Base-by-base conservation (phyloP, 2,329 filamentous ascomycete genomes). In the Cytospora piceicola region DNA sequence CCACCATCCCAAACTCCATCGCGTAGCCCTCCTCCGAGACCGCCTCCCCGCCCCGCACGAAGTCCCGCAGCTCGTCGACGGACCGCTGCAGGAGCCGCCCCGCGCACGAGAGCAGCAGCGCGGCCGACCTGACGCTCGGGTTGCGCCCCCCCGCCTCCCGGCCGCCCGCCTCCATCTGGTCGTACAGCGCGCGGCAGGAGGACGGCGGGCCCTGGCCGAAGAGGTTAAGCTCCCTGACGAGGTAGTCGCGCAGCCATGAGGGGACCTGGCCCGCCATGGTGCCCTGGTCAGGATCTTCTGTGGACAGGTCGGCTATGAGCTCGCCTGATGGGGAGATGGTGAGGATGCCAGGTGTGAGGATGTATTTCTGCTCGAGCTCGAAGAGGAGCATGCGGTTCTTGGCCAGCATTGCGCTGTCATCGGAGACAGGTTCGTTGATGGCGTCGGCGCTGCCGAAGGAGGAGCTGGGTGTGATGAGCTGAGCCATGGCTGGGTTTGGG, bases 201-300 rank as follows among this genome's bases (percentile, higher is more conserved):
- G 53, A 60, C 2, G 63, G 63, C 1, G 63, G 58, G 7, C 63
- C 63, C 15, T 20, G 14, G 14, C 58, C 63, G 17, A 61, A 60
- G 14, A 65, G 34, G 32, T 65, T 46, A 22, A 65, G 53, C 34
- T 52, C 58, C 20, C 39, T 58, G 42, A 65, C 11, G 22, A 65
- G 32, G 42, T 36, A 65, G 4, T 65, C 63, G 0, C 63, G 63
- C 4, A 65, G 53, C 63, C 63, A 65, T 5, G 63, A 61, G 9
- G 63, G 58, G 14, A 65, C 56, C 32, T 65, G 63, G 14, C 58
- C 58, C 11, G 46, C 12, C 58, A 65, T 65, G 4, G 63, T 65
- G 22, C 63, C 63, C n/a, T 49, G 30, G 6, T 65, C 63, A 11
- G 29, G 63, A 24, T 61, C 59, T 34, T 65, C 63, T 2, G 27